Percentiles rank a stretch among this genome's conserved stretches.
phyloP scores from a whole-genome alignment of 2,329 filamentous ascomycete species.

The Alternaria burnsii region DNA sequence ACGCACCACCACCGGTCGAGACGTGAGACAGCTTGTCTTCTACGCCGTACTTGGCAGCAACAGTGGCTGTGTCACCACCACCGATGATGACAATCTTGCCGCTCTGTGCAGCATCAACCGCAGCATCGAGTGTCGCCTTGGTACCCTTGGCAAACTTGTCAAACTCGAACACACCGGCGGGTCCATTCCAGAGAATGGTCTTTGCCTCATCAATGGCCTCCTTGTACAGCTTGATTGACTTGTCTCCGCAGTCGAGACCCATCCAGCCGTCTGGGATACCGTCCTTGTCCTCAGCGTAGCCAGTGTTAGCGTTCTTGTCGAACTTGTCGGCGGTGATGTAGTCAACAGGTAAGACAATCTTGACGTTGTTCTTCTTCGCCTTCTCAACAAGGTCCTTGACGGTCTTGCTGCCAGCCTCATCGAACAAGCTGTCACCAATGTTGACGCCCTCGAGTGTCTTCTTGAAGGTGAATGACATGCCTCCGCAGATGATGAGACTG shows the following conservation, averaged over 20 bases:
- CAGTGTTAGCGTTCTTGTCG: slow-evolving; percentile 79
- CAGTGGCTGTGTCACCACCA: slow-evolving; percentile 96
- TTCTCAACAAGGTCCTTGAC: slow-evolving; percentile 89
- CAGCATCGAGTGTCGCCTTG: slow-evolving; percentile 89
- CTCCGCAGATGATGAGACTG: slow-evolving; percentile 94
- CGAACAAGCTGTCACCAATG: slow-evolving; percentile 91
- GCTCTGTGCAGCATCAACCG: slow-evolving; percentile 78
- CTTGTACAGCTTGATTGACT: slow-evolving; percentile 90
- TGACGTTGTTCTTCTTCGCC: slow-evolving; percentile 95
- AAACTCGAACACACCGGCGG: slow-evolving; percentile 96
- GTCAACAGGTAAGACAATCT: slow-evolving; percentile 92
- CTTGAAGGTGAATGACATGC: slow-evolving; percentile 99
- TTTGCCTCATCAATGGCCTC: slow-evolving; percentile 84
- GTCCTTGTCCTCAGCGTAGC: slow-evolving; percentile 81
- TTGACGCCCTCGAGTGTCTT: slow-evolving; percentile 92
- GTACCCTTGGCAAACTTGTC: slow-evolving; percentile 93
- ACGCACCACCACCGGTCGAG: slow-evolving; percentile 94
- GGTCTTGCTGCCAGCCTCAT: slow-evolving; percentile 92
- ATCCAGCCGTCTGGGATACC: slow-evolving; percentile 98
- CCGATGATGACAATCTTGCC: slow-evolving; percentile 99
- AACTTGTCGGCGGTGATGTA: slow-evolving; percentile 98
- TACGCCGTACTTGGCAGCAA: slow-evolving; percentile 94
- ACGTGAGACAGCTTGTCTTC: slow-evolving; percentile 99
- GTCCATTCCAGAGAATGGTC: slow-evolving; percentile 99
- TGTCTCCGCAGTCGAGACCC: slow-evolving; percentile 92